Evolutionary conservation across 2,329 filamentous ascomycete species (phyloP), one percentile per base, ranked within the genome.

Genomic region (Polychaeton citri): DNA sequence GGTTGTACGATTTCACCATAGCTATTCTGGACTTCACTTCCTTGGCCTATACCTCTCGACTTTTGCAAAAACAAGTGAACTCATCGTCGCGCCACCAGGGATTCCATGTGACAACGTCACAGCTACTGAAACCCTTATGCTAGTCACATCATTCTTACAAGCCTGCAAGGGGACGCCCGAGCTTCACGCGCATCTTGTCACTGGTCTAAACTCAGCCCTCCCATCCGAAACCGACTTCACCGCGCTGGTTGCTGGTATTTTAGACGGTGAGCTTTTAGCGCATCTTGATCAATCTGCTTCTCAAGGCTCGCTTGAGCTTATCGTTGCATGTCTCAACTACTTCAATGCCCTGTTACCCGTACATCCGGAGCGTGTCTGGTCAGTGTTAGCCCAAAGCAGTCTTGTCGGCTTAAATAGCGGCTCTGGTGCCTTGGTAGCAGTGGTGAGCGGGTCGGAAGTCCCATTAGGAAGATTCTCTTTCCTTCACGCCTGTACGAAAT

Each of bases 351-450:
- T 92, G 13, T 59, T 90, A 18, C 68, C 71, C 7, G 48, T 81
- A n/a, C 74, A 80, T 35, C 88, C 90, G 1, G 81, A 81, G 38
- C 72, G 87, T 40, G 77, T 94, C 5, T 96, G 90, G 87, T 86
- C 88, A 3, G 83, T 88, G 54, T 71, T 98, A 49, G 76, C 79
- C 3, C 76, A 84, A 38, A 92, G 84, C 55, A 76, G 79, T 43
- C 65, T 98, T 13, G 67, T 98, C 32, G 81, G 81, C 46, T 73
- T 77, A 5, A 79, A 85, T 45, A 78, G 82, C 7, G 79, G 78
- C 43, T 78, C 78, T 10, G 83, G 85, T 8, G 78, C 81, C 41
- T 69, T 98, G 41, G 74, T 79, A 26, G 76, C 76, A 34, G 77
- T 96, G 35, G 73, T 92, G 2, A 82, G 82, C n/a, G 79, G 76